phyloP scores from a whole-genome alignment of 2,329 filamentous ascomycete genomes.

The Cercospora zeae-maydis region DNA sequence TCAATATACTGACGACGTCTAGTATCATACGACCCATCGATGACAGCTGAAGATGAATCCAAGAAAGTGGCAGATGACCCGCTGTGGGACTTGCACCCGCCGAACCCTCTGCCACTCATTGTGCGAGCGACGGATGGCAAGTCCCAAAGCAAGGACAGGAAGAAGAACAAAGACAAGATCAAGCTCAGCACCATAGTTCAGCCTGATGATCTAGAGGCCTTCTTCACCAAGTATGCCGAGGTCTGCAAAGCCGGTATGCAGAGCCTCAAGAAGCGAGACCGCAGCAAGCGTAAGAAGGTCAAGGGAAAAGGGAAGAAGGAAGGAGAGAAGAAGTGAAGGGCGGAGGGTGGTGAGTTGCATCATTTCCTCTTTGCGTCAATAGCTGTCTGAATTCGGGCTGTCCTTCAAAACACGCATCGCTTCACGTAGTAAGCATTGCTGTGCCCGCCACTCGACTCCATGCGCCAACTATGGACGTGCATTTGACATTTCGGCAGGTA shows the following conservation, averaged over 20 bases:
- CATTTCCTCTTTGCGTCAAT: background rate
- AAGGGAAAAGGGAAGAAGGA: conserved; percentile 67
- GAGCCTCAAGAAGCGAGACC: conserved; percentile 85
- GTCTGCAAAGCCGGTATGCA: conserved; percentile 86
- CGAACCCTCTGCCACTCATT: conserved; percentile 65
- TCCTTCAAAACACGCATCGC: background rate
- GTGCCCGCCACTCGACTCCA: background rate
- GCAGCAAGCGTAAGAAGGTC: conserved; percentile 78
- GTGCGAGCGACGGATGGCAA: conserved; percentile 81
- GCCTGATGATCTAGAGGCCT: conserved; percentile 69
- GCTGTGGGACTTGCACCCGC: conserved; percentile 58
- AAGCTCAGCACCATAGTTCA: conserved; percentile 83
- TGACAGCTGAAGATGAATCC: conserved; percentile 38
- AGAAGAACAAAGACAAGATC: conserved; percentile 58
- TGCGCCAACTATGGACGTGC: background rate
- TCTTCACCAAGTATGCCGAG: conserved; percentile 84
- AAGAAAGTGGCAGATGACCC: conserved; percentile 48
- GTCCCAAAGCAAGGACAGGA: conserved; percentile 41
- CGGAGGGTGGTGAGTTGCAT: background rate
- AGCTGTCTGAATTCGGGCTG: background rate
- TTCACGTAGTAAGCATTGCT: background rate
- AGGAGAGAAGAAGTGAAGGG: conserved; percentile 23
- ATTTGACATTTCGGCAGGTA: background rate
- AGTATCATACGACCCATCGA: conserved; percentile 45
- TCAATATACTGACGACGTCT: conserved; percentile 2